Percentiles rank a stretch among this genome's conserved stretches.
phyloP scores from a whole-genome alignment of 2,329 filamentous ascomycete species.

The Fusarium compactum region DNA sequence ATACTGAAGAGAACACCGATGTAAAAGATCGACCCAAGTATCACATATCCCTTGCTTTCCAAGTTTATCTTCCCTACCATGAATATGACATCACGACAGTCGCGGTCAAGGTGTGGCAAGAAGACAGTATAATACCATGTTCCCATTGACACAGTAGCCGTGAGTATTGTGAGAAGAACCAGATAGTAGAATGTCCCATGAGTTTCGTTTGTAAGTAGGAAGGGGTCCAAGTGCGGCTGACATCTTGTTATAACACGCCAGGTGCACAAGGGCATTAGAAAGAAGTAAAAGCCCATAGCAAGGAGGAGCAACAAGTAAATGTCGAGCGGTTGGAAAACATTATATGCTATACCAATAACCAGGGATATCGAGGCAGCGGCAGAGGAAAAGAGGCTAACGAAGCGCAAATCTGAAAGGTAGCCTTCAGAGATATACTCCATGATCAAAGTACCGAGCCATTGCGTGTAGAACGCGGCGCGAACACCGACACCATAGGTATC shows the following conservation, averaged over 20 bases:
- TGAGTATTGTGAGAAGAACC: constrained; percentile 44
- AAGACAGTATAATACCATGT: constrained; percentile 51
- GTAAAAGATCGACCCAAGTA: constrained; percentile 50
- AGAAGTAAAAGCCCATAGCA: constrained; percentile 48
- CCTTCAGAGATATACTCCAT: constrained; percentile 50
- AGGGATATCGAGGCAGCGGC: constrained; percentile 46
- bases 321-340: constrained; percentile 46
- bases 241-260: constrained; percentile 51
- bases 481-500: constrained; percentile 54
- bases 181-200: constrained; percentile 46
- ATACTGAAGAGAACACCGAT: constrained; percentile 46
- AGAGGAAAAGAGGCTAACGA: constrained; percentile 51
- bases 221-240: constrained; percentile 49
- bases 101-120: constrained; percentile 40
- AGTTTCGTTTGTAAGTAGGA: constrained; percentile 45
- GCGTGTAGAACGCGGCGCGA: constrained; percentile 52
- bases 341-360: constrained; percentile 43
- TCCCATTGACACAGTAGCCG: constrained; percentile 47
- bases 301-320: constrained; percentile 52
- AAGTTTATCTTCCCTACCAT: constrained; percentile 49
- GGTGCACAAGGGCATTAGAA: constrained; percentile 51
- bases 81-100: constrained; percentile 50
- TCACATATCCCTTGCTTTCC: constrained; percentile 46
- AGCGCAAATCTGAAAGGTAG: constrained; percentile 47
- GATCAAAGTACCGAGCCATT: constrained; percentile 53